Base-by-base conservation (phyloP, 2,329 filamentous ascomycete genomes). In the Arthrobotrys entomopaga region DNA sequence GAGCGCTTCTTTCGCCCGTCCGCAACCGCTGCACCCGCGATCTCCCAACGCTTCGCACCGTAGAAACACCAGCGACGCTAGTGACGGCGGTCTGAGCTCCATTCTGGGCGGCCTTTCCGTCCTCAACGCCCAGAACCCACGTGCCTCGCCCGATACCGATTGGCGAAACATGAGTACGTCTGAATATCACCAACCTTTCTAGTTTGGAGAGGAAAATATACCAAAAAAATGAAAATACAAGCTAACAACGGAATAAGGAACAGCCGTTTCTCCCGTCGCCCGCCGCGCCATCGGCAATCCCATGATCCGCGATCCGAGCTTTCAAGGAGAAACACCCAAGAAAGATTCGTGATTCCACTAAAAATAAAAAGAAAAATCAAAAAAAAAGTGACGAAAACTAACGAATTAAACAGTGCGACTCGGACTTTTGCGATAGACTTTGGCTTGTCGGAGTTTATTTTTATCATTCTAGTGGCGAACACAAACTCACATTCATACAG, bases 301-400 rank as follows among this genome's bases (percentile, higher is more conserved):
- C 0, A 75, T 75, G 71, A 52, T 75, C 24, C 71, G 71, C 34
- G 71, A 75, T 22, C 71, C 71, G 8, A 75, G 71, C 65, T 75
- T 75, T 48, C 64, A 75, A 20, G 58, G 71, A 38, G 71, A 75
- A 54, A 24, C 60, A 13, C 54, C 59, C 8, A 74, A 61, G 40
- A 61, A 57, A 34, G 63, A 74, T 2, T 58, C 29, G 5, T 52
- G 48, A 60, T n/a, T 29, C 16, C 29, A 34, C 24, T 7, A 34
- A 34, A 34, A 34, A 34, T 34, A 43, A 26, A 26, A 49, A 57
- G 16, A 29, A 26, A 53, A 42, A 53, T 42, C 19, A 65, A 48
- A 67, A 48, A 67, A 29, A 43, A n/a, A n/a, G n/a, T 38, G 24
- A 22, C 13, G 22, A 58, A 58, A 63, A 24, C 42, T 54, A 29